Percentiles rank a stretch among this genome's conserved stretches.
Conservation (phyloP, 148 eudicot species). For the Cornus controversa region DNA sequence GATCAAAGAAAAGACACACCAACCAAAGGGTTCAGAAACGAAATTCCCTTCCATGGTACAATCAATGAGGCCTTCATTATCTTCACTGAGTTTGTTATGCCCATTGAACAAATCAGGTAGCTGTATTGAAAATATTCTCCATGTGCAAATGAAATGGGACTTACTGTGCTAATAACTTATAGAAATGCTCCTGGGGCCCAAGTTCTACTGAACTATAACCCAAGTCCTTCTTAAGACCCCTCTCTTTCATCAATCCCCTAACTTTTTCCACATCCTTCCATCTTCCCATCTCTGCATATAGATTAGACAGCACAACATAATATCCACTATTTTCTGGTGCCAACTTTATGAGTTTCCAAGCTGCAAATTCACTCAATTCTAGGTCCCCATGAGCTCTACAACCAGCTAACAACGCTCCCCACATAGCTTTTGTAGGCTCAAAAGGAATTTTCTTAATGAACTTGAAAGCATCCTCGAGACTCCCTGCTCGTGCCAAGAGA, state of each 20-base stretch:
- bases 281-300: constrained; percentile 39
- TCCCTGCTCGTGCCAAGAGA: constrained; percentile 38
- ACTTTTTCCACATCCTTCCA: constrained; percentile 35
- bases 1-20: neutral
- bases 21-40: neutral
- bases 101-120: neutral
- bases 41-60: neutral
- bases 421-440: constrained; percentile 34
- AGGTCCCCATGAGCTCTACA: constrained; percentile 33
- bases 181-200: constrained; percentile 15
- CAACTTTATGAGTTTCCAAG: constrained; percentile 39
- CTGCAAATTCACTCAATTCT: constrained; percentile 42
- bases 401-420: constrained; percentile 46
- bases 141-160: neutral
- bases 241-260: constrained; percentile 42
- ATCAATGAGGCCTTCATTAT: neutral
- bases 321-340: constrained; percentile 37
- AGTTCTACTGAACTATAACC: constrained; percentile 35
- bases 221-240: constrained; percentile 43
- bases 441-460: constrained; percentile 34
- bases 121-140: neutral
- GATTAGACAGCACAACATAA: constrained; percentile 39
- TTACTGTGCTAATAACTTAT: constrained; percentile 17
- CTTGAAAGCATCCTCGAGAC: constrained; percentile 38
- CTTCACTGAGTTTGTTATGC: neutral